Evolutionary conservation across 2,329 filamentous ascomycete genomes (phyloP), one percentile per base, ranked within the genome.

Genomic region (Curvularia verruculosa): DNA sequence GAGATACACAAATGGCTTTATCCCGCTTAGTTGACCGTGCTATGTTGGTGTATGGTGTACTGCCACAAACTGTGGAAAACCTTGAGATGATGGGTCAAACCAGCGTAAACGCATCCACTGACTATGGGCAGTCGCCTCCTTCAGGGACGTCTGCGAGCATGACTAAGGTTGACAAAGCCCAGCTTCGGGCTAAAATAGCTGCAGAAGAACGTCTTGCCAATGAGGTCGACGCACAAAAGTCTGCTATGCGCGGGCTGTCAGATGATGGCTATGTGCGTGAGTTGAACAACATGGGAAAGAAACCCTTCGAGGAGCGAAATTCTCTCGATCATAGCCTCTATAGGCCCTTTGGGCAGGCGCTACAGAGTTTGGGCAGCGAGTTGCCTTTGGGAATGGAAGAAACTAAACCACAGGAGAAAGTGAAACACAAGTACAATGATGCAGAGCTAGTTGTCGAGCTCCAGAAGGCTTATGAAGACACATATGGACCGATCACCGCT

Each of bases 241-340:
- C 56, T 3, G 69, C 66, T 18, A 72, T 72, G 67, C 59, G 60
- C 36, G 71, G 67, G 10, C 58, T 72, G 12, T 69, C 71, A 15
- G 70, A 75, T 40, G 70, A 73, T 40, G 69, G 69, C 4, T 69
- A 70, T 39, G 53, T 63, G 6, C 52, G 54, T 34, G 40, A 52
- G 7, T 62, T 62, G 3, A 71, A 67, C 50, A 43, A 56, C 15
- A 24, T 49, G 1, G 21, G 29, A 7, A 65, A 36, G 7, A 63
- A 50, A n/a, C 19, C 55, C 0, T 63, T 70, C 12, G 66, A 71
- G 34, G 63, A 64, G 36, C 64, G 56, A 12, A 66, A 48, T 31
- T 68, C 70, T 13, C 60, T 75, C 21, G 61, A 64, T 3, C 60
- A 74, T 37, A 75, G 72, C 46, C 57, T 71, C 10, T 74, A 73